A percentile compares a stretch with the other conserved stretches of the same genome.
Conservation (phyloP, 139 green algal species). For the Closterium sp. region DNA sequence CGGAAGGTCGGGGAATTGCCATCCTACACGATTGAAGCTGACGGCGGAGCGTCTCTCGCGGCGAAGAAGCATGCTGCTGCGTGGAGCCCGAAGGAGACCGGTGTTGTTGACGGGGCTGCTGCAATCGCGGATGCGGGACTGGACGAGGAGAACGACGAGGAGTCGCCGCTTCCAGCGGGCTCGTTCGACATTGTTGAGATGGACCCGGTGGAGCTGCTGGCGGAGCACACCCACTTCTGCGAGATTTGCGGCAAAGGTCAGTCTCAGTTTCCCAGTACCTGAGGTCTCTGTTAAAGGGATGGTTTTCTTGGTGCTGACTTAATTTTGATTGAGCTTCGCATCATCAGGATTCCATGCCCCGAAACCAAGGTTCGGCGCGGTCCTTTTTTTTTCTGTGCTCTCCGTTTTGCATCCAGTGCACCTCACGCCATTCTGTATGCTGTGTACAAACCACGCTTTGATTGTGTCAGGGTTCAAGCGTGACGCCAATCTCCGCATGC, state of each 20-base stretch:
- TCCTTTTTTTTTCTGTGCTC: no score
- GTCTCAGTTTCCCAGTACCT: not conserved
- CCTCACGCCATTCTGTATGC: no score
- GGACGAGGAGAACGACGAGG: conserved; percentile 11
- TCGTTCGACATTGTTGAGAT: conserved; percentile 46
- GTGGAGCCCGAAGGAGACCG: not conserved
- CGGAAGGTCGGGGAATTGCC: not conserved
- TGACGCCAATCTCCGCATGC: conserved; percentile 43
- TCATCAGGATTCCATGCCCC: not conserved
- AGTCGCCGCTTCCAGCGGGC: conserved; percentile 31
- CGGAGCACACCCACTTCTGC: conserved; percentile 48
- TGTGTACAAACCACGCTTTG: no score
- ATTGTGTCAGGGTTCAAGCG: conserved; percentile 44
- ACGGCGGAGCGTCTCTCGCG: not conserved
- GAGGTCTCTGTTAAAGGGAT: not conserved
- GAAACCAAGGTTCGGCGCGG: no score
- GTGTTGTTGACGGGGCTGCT: not conserved
- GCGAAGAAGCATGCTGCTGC: not conserved
- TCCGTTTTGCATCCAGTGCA: no score
- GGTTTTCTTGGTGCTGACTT: no score
- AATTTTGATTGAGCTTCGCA: not conserved
- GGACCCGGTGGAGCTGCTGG: conserved; percentile 41
- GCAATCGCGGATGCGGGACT: not conserved
- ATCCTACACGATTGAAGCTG: not conserved
- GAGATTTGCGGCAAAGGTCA: conserved; percentile 44